Evolutionary conservation across 2,329 filamentous ascomycete species (phyloP).

Genomic region (Fusarium gaditjirri): DNA sequence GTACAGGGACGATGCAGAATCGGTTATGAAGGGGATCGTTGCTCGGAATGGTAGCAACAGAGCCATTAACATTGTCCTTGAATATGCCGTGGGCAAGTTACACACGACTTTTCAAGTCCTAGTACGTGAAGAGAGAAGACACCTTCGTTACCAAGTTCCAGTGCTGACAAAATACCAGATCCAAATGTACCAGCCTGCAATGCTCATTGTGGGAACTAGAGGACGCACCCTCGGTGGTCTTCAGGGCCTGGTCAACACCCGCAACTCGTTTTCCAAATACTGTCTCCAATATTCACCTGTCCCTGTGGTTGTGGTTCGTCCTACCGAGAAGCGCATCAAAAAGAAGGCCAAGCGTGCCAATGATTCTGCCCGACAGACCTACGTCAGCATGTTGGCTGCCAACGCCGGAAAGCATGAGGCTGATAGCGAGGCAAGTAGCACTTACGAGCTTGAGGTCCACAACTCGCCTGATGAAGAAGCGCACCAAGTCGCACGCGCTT

Average conservation of each 20-base stretch:
- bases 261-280: conserved; percentile 91
- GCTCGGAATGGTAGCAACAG: conserved; percentile 81
- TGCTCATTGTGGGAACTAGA: conserved; percentile 89
- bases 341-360: conserved; percentile 87
- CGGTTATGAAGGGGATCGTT: conserved; percentile 79
- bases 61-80: conserved; percentile 85
- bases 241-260: conserved; percentile 80
- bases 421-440: conserved; percentile 63
- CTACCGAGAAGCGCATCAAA: conserved; percentile 86
- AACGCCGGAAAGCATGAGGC: conserved; percentile 67
- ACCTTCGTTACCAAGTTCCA: background rate
- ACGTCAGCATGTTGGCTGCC: conserved; percentile 79
- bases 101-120: conserved; percentile 91
- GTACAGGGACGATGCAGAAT: conserved; percentile 80
- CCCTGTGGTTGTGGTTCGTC: conserved; percentile 90
- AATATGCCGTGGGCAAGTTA: conserved; percentile 89
- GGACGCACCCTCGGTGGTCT: conserved; percentile 87
- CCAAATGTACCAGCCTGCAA: conserved; percentile 88
- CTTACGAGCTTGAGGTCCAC: conserved; percentile 65
- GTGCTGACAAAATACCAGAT: conserved; percentile 66
- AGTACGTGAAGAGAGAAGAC: conserved; percentile 61
- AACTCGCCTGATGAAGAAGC: conserved; percentile 71
- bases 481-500: conserved; percentile 70
- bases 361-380: conserved; percentile 79
- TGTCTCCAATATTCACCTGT: conserved; percentile 94